phyloP scores from a whole-genome alignment of 2,329 filamentous ascomycete species.

The Immersiporthe knoxdaviesiana region DNA sequence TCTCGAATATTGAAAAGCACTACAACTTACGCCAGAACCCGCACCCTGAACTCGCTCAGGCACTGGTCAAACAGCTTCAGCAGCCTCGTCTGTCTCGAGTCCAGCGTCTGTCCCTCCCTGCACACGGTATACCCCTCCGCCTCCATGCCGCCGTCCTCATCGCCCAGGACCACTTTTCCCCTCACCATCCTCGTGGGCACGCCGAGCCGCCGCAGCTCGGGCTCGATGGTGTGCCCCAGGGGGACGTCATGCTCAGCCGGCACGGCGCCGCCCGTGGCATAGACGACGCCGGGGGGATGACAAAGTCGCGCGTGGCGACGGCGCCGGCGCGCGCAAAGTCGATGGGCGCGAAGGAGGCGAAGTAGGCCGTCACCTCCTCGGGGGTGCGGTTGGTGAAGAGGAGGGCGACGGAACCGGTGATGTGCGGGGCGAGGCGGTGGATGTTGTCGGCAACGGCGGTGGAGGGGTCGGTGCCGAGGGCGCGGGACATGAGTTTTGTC shows the following conservation, averaged over 20 bases:
- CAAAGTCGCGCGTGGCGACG: constrained; percentile 73
- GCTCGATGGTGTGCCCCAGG: constrained; percentile 86
- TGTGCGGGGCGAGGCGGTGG: constrained; percentile 67
- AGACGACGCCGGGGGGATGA: constrained; percentile 83
- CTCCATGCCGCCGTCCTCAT: constrained; percentile 59
- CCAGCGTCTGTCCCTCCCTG: constrained; percentile 80
- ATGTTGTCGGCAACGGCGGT: constrained; percentile 82
- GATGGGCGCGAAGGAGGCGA: constrained; percentile 70
- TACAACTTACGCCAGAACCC: constrained; percentile 69
- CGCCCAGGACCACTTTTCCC: constrained; percentile 78
- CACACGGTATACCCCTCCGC: constrained; percentile 73
- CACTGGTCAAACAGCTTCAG: constrained; percentile 93
- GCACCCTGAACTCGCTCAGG: constrained; percentile 86
- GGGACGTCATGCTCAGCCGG: constrained; percentile 81
- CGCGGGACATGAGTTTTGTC: constrained; percentile 98
- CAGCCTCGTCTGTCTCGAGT: constrained; percentile 89
- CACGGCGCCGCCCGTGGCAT: constrained; percentile 79
- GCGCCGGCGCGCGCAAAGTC: constrained; percentile 93
- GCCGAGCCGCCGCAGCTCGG: constrained; percentile 83
- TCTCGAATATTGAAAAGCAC: no score
- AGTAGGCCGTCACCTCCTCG: constrained; percentile 70
- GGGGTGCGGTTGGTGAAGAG: constrained; percentile 83
- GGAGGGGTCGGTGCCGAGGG: constrained; percentile 77
- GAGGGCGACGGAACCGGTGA: constrained; percentile 84
- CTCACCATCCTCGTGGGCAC: constrained; percentile 88